Percentiles rank a stretch among this genome's conserved stretches.
phyloP scores from a whole-genome alignment of 768 basidiomycete genomes.

The Tylopilus balloui region DNA sequence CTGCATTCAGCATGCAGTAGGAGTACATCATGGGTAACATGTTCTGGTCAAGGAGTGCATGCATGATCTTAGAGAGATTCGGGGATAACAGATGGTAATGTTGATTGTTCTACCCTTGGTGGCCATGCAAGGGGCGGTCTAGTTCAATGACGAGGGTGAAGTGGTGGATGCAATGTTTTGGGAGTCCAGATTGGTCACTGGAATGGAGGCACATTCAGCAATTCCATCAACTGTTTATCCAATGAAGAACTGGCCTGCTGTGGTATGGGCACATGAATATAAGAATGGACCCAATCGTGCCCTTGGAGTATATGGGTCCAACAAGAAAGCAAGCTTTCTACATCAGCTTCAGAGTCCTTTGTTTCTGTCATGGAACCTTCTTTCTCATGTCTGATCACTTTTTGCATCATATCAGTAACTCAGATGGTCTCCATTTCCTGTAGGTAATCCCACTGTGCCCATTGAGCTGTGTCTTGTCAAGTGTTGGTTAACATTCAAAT shows the following conservation, averaged over 20 bases:
- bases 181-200: slow-evolving; percentile 26
- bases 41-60: slow-evolving; percentile 8
- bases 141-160: slow-evolving; percentile 2
- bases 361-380: slow-evolving; percentile 31
- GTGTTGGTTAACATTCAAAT: slow-evolving; percentile 12
- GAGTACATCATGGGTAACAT: slow-evolving; percentile 2
- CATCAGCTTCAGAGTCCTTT: slow-evolving; percentile 24
- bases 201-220: slow-evolving; percentile 44
- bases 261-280: slow-evolving; percentile 45
- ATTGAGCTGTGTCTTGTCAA: slow-evolving; percentile 1
- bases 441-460: neutral
- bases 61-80: neutral
- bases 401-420: slow-evolving; percentile 19
- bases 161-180: slow-evolving; percentile 11
- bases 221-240: slow-evolving; percentile 56
- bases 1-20: slow-evolving; percentile 11
- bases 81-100: slow-evolving; percentile 8
- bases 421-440: slow-evolving; percentile 15
- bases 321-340: slow-evolving; percentile 25
- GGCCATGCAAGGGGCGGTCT: slow-evolving; percentile 9
- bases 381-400: neutral
- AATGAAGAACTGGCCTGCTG: slow-evolving; percentile 46
- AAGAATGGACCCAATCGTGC: slow-evolving; percentile 23
- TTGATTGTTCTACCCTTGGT: neutral
- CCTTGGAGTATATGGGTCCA: slow-evolving; percentile 26